Percentiles rank a stretch among this genome's conserved stretches.
phyloP scores from a whole-genome alignment of 805 yeast genomes.

The Saturnispora sanitii region DNA sequence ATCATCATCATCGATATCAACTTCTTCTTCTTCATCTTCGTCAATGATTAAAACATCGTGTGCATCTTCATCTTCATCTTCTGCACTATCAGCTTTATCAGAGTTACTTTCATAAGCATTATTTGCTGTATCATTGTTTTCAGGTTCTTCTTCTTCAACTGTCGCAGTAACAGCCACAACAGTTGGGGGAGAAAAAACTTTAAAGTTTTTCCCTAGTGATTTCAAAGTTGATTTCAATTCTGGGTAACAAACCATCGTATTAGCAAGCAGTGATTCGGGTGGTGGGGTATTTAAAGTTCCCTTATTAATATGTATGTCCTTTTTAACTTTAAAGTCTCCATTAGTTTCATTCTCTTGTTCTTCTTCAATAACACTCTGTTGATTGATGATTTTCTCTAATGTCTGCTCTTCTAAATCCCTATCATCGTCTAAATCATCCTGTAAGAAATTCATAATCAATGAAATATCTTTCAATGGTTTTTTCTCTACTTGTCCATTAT shows the following conservation, averaged over 20 bases:
- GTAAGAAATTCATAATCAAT: conserved; percentile 47
- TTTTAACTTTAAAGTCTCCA: background rate
- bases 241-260: conserved; percentile 20
- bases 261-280: conserved; percentile 9
- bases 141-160: background rate
- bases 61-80: background rate
- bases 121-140: background rate
- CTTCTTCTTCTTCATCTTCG: conserved; percentile 1
- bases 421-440: conserved; percentile 60
- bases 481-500: conserved; percentile 20
- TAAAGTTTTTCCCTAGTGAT: background rate
- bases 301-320: background rate
- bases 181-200: no score
- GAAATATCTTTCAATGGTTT: conserved; percentile 41
- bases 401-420: conserved; percentile 51
- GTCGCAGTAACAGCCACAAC: background rate
- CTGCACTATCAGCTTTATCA: conserved; percentile 4
- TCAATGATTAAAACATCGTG: conserved; percentile 1
- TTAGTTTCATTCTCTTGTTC: background rate
- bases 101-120: background rate
- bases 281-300: conserved; percentile 1
- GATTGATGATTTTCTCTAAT: conserved; percentile 32
- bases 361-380: conserved; percentile 10
- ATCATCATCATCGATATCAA: conserved; percentile 3
- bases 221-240: conserved; percentile 14